Evolutionary conservation across 208 protist genomes (phyloP), one percentile per base, ranked within the genome.

Genomic region (Polymyxa betae): DNA sequence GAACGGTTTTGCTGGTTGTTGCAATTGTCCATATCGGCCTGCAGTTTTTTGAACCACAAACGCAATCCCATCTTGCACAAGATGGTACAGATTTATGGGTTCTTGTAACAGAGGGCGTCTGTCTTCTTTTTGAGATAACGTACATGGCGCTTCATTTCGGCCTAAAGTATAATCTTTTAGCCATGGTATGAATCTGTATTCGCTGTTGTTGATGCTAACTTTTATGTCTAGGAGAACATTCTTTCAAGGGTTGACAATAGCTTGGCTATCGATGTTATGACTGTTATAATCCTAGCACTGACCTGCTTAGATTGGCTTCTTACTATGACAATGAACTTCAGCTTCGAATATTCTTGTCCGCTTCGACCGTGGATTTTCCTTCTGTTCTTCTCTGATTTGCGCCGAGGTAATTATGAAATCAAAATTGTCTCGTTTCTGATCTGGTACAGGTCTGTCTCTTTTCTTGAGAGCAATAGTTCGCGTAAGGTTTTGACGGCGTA

Each of bases 331-430:
- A 82, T 82, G 10, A 45, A 12, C 5, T 82, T 82, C n/a, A 82
- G 72, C n/a, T 82, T 82, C n/a, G 72, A 82, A 43, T 82, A 82
- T 82, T 5, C 72, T 43, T 82, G 5, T 43, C 72, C 72, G 5
- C n/a, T 82, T 5, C 5, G 72, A 12, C 72, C 72, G 5, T 82
- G 5, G 10, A 82, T 82, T 43, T 43, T 43, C 16, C 5, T 82
- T 20, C n/a, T 82, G n/a, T 35, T 82, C n/a, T 82, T 43, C 72
- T 5, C 35, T 82, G 72, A 82, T 35, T n/a, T 82, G 5, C 72
- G 72, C 24, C 49, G 49, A 60, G 49, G 49, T 60, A 60, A 29
- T 5, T 60, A 29, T 60, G 49, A 29, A 60, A 60, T 60, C 24
- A 5, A 60, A 60, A 60, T 24, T 5, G 12, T 60, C 24, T 5